A percentile compares a stretch with the other conserved stretches of the same genome.
These are phyloP conservation scores for Malassezia slooffiae DNA, from an alignment of 1,284 basidiomycete species.

Conservation along the genomic window DNA sequence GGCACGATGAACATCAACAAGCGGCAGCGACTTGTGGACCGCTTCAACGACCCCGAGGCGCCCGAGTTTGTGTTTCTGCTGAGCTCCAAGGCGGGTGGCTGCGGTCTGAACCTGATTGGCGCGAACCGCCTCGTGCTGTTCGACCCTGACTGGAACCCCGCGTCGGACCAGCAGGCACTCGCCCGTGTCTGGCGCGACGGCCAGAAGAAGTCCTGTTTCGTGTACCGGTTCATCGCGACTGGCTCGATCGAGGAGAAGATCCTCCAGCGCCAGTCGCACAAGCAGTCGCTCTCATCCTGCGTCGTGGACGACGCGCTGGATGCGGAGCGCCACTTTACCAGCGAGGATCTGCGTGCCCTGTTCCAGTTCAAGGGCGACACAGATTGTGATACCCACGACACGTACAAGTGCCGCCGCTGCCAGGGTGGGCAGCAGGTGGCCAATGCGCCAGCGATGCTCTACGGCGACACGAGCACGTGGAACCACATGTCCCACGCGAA, in stretches of 20 bases:
- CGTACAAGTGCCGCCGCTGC: conserved; percentile 82
- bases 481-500: conserved; percentile 88
- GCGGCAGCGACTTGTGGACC: conserved; percentile 90
- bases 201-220: conserved; percentile 83
- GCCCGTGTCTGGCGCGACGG: conserved; percentile 99
- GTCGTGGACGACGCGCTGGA: conserved; percentile 97
- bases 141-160: conserved; percentile 98
- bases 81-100: conserved; percentile 96
- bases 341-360: conserved; percentile 76
- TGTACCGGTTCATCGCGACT: conserved; percentile 93
- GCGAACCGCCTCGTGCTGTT: conserved; percentile 93
- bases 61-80: conserved; percentile 93
- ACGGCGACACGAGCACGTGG: conserved; percentile 99
- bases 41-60: conserved; percentile 89
- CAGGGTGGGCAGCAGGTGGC: conserved; percentile 70
- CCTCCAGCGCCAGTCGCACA: conserved; percentile 73
- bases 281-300: conserved; percentile 89
- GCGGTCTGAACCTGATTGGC: conserved; percentile 96
- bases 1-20: conserved; percentile 88
- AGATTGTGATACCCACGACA: conserved; percentile 72
- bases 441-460: conserved; percentile 75
- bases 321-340: conserved; percentile 85
- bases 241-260: conserved; percentile 99
- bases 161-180: conserved; percentile 93
- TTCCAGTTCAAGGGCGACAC: conserved; percentile 85